Evolutionary conservation across 345 rosid species (phyloP).

Genomic region (Syzygium jambos): DNA sequence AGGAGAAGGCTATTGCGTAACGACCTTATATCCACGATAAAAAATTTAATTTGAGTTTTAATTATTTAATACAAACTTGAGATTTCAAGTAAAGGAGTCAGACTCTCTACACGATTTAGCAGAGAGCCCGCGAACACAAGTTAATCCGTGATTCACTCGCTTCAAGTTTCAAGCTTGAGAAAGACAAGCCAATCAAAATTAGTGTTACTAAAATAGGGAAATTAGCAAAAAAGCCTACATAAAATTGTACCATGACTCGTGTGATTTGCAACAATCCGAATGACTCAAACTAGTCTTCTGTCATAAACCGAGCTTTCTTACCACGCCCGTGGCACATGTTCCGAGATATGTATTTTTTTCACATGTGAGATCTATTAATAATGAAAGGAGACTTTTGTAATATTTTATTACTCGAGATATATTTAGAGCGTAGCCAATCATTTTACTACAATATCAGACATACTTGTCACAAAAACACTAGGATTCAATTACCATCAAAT

Average conservation of each 20-base stretch:
- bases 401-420: neutral
- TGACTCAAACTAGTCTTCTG: neutral
- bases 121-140: neutral
- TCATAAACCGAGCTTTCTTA: neutral
- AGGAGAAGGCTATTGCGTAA: neutral
- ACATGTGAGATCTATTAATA: neutral
- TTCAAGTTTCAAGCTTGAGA: neutral
- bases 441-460: neutral
- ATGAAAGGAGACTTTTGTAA: neutral
- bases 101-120: neutral
- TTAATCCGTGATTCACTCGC: neutral
- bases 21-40: neutral
- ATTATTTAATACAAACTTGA: neutral
- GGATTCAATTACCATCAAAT: neutral
- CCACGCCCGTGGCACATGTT: neutral
- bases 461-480: too few relatives aligned
- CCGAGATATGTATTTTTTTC: neutral
- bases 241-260: neutral
- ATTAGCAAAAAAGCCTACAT: too few relatives aligned
- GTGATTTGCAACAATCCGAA: too few relatives aligned
- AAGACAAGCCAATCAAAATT: neutral
- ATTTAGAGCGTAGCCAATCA: neutral
- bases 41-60: neutral
- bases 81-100: neutral
- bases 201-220: neutral